Conservation (phyloP, 129 eudicot species). For the Deinandra increscens region DNA sequence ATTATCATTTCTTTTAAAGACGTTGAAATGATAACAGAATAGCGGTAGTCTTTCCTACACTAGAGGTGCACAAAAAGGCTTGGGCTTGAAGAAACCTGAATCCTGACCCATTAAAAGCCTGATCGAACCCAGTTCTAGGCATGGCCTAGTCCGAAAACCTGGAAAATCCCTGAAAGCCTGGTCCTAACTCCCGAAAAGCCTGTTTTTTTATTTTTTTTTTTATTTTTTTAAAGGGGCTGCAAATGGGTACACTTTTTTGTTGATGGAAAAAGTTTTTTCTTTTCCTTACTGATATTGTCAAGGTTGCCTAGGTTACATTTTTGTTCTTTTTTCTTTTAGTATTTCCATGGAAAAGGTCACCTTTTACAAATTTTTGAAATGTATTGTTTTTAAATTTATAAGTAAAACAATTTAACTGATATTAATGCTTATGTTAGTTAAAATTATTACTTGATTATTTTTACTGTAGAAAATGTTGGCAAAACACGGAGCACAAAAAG, state of each 20-base stretch:
- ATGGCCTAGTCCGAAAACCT: not conserved
- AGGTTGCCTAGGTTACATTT: not conserved
- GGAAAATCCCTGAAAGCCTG: not conserved
- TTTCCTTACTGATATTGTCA: not conserved
- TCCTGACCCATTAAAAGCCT: not conserved
- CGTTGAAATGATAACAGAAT: not conserved
- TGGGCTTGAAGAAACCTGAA: not conserved
- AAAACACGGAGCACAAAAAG: slow-evolving; percentile 81
- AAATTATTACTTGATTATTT: not conserved
- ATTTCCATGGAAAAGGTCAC: too few relatives aligned
- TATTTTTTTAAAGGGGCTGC: too few relatives aligned
- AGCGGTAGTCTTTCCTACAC: not conserved
- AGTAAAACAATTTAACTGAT: not conserved
- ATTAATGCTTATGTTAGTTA: not conserved
- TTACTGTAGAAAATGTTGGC: slow-evolving; percentile 73
- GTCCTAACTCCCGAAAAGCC: not conserved
- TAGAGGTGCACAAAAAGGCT: not conserved
- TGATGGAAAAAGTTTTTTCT: not conserved
- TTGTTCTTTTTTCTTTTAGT: too few relatives aligned
- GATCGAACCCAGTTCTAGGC: not conserved
- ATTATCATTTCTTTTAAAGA: not conserved
- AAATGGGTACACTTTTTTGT: too few relatives aligned
- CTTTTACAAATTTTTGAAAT: too few relatives aligned
- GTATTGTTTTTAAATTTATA: not conserved
- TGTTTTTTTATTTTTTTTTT: too few relatives aligned